Evolutionary conservation across 2,329 filamentous ascomycete species (phyloP), one percentile per base, ranked within the genome.

Genomic region (Ampelomyces quisqualis): DNA sequence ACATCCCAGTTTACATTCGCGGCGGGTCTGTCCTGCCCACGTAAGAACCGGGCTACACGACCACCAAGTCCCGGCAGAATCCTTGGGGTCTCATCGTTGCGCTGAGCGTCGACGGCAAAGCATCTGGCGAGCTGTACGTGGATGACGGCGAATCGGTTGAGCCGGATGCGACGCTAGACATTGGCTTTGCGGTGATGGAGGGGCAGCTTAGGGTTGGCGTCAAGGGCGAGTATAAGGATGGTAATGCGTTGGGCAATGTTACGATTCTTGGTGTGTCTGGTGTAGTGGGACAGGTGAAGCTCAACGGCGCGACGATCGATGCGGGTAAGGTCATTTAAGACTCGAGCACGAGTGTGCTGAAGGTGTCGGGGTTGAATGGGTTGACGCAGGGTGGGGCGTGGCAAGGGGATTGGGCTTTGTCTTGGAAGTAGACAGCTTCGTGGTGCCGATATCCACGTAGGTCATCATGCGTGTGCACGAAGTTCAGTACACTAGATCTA

Each of bases 71-170:
- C 14, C 75, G 85, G 23, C 71, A 74, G 34, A 86, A 80, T 33
- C 77, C 81, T 0, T 90, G 85, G 83, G 78, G 78, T 6, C 51
- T 90, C 27, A 70, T 89, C 7, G 78, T 80, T 1, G 82, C 84
- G 2, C 74, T 86, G 1, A 74, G 77, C 47, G 54, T 59, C 1
- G 57, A 75, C 11, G 80, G 81, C 1, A 63, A 67, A 1, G 85
- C 86, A 0, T 69, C 57, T 2, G 86, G 86, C 0, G 64, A 71
- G 13, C 65, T 90, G 20, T 90, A 90, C 58, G 60, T 90, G 6
- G 87, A 90, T 54, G 87, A 91, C 53, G 86, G 87, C 1, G 84
- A 84, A 67, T 86, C 81, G 40, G 43, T 88, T 6, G 55, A 65
- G 22, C 83, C 79, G 0, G 71, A 76, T 9, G 70, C 73, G 0